A percentile compares a stretch with the other conserved stretches of the same genome.
Conservation (phyloP, 1,139 yeast genomes). For the Hyphopichia wangnamkhiaoensis region DNA sequence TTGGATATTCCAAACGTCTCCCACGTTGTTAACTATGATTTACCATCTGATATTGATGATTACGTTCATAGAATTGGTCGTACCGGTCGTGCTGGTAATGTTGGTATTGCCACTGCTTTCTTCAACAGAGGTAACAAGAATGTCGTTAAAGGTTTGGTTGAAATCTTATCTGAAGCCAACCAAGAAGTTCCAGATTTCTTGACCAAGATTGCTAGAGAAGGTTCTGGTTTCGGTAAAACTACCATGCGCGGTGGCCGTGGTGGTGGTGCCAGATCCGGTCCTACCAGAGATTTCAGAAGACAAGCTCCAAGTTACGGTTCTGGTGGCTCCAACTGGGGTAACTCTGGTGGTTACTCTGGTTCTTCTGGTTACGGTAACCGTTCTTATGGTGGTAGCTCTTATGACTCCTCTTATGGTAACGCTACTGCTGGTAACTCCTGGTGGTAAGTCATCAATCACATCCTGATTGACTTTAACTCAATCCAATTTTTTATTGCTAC, state of each 20-base stretch:
- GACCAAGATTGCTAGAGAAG: conserved; percentile 77
- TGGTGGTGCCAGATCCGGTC: conserved; percentile 51
- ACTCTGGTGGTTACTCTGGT: conserved; percentile 23
- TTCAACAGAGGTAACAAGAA: conserved; percentile 95
- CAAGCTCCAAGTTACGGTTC: conserved; percentile 27
- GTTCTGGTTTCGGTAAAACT: conserved; percentile 49
- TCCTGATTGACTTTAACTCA: conserved; percentile 6
- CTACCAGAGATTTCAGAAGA: conserved; percentile 63
- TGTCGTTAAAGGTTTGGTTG: conserved; percentile 84
- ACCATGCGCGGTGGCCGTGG: conserved; percentile 51
- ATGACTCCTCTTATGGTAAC: conserved; percentile 35
- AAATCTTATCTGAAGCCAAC: conserved; percentile 89
- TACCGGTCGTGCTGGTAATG: conserved; percentile 99
- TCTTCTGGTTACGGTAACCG: conserved; percentile 19
- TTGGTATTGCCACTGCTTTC: conserved; percentile 97
- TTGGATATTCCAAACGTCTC: conserved; percentile 98
- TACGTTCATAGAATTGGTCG: conserved; percentile 99
- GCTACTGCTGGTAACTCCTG: conserved; percentile 37
- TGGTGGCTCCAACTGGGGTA: conserved; percentile 30
- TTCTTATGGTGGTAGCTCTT: conserved; percentile 21
- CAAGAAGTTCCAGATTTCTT: conserved; percentile 95
- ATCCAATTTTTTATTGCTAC: conserved; percentile 7
- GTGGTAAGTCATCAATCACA: conserved; percentile 31
- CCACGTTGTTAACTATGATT: conserved; percentile 94
- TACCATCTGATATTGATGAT: conserved; percentile 96